Evolutionary conservation across 108 stramenopile species (phyloP).

Genomic region (Cyclostephanos invisitatus): DNA sequence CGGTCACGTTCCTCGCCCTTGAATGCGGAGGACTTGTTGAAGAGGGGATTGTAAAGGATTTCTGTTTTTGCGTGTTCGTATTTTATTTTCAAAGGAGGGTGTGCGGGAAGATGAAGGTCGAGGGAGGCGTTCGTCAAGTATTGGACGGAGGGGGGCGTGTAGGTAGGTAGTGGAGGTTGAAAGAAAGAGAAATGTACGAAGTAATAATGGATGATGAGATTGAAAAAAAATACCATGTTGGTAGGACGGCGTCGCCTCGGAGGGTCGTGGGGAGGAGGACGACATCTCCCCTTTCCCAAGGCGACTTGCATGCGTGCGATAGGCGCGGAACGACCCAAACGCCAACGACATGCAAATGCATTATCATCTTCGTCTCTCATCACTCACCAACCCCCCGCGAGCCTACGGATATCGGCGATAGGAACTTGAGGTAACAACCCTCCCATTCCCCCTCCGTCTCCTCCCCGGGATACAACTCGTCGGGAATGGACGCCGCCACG

Average conservation of each 20-base stretch:
- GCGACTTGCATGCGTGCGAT: too few species aligned
- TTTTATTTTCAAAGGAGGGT: background rate
- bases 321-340: too few species aligned
- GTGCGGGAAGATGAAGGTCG: background rate
- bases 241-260: too few species aligned
- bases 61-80: constrained; percentile 6
- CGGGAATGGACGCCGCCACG: constrained; percentile 9
- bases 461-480: constrained; percentile 23
- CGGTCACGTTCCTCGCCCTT: constrained; percentile 89
- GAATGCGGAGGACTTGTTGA: constrained; percentile 89
- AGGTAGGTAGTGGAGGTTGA: background rate
- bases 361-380: background rate
- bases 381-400: constrained; percentile 54
- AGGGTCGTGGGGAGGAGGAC: too few species aligned
- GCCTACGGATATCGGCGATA: constrained; percentile 64
- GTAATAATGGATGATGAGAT: background rate
- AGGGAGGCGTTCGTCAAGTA: background rate
- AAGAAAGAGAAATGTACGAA: background rate
- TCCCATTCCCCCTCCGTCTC: constrained; percentile 78
- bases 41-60: constrained; percentile 67
- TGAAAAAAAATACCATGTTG: background rate
- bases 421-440: constrained; percentile 67
- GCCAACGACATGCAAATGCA: too few species aligned
- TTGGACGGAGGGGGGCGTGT: background rate
- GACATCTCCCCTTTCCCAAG: too few species aligned